Evolutionary conservation across 2,329 filamentous ascomycete genomes (phyloP).

Genomic region (Zymoseptoria ardabiliae): DNA sequence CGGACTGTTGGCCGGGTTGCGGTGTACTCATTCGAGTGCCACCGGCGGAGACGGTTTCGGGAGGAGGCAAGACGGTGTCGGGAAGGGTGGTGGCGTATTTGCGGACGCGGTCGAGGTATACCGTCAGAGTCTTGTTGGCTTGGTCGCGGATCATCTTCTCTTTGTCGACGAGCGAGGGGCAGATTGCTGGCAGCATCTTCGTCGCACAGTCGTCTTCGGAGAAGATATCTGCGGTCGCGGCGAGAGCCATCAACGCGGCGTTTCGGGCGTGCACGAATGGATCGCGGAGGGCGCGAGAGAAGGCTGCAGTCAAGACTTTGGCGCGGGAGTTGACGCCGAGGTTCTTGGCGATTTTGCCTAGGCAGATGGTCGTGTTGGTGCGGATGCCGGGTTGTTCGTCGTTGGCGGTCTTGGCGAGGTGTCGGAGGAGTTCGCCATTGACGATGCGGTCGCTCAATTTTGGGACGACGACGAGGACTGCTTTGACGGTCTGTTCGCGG

Average conservation of each 20-base stretch:
- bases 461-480: slow-evolving; percentile 74
- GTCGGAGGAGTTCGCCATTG: slow-evolving; percentile 84
- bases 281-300: slow-evolving; percentile 79
- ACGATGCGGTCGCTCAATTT: slow-evolving; percentile 90
- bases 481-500: slow-evolving; percentile 91
- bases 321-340: slow-evolving; percentile 66
- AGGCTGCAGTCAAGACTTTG: slow-evolving; percentile 90
- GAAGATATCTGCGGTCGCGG: slow-evolving; percentile 79
- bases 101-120: slow-evolving; percentile 74
- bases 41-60: slow-evolving; percentile 40
- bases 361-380: slow-evolving; percentile 95
- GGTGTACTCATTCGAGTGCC: slow-evolving; percentile 69
- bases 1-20: slow-evolving; percentile 46
- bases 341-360: slow-evolving; percentile 92
- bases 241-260: slow-evolving; percentile 76
- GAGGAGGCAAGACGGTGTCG: slow-evolving; percentile 67
- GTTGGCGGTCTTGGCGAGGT: slow-evolving; percentile 91
- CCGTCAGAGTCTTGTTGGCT: slow-evolving; percentile 78
- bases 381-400: slow-evolving; percentile 95
- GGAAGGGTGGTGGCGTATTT: slow-evolving; percentile 73
- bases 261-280: slow-evolving; percentile 93
- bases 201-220: slow-evolving; percentile 80
- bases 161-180: slow-evolving; percentile 81
- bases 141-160: slow-evolving; percentile 92
- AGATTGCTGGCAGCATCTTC: slow-evolving; percentile 76